phyloP scores from a whole-genome alignment of 352 stramenopile genomes.

The Phytophthora tubulina region DNA sequence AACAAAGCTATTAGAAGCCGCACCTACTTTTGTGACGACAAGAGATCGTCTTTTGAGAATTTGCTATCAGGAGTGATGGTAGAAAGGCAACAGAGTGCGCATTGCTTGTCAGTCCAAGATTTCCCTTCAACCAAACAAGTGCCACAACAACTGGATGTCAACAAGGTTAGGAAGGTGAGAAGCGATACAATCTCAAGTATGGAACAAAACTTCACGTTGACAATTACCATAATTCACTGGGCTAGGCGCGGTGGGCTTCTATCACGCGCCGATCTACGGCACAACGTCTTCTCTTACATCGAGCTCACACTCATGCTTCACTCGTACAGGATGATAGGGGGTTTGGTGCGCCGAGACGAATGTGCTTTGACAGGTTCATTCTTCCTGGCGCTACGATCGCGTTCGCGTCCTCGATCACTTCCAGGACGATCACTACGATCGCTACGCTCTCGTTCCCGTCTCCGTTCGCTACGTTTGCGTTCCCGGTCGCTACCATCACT shows the following conservation, averaged over 20 bases:
- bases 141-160: too few relatives aligned
- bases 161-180: too few relatives aligned
- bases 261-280: conserved; percentile 38
- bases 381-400: conserved; percentile 25
- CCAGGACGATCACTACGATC: conserved; percentile 13
- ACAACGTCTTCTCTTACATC: conserved; percentile 24
- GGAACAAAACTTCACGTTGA: conserved; percentile 28
- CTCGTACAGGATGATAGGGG: conserved; percentile 36
- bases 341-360: conserved; percentile 30
- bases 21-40: too few relatives aligned
- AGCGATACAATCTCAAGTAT: too few relatives aligned
- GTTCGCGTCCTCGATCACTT: conserved; percentile 27
- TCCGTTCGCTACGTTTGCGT: conserved; percentile 14
- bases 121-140: too few relatives aligned
- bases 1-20: too few relatives aligned
- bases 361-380: conserved; percentile 27
- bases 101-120: too few relatives aligned
- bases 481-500: conserved; percentile 19
- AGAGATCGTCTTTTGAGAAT: too few relatives aligned
- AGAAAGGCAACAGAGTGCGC: too few relatives aligned
- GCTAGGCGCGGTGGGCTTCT: conserved; percentile 32
- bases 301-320: conserved; percentile 29
- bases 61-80: too few relatives aligned
- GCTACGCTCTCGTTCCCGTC: conserved; percentile 16
- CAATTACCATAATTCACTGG: conserved; percentile 44